A percentile compares a stretch with the other conserved stretches of the same genome.
Evolutionary conservation across 129 eudicot genomes (phyloP).

Genomic region (Flaveria sonorensis): DNA sequence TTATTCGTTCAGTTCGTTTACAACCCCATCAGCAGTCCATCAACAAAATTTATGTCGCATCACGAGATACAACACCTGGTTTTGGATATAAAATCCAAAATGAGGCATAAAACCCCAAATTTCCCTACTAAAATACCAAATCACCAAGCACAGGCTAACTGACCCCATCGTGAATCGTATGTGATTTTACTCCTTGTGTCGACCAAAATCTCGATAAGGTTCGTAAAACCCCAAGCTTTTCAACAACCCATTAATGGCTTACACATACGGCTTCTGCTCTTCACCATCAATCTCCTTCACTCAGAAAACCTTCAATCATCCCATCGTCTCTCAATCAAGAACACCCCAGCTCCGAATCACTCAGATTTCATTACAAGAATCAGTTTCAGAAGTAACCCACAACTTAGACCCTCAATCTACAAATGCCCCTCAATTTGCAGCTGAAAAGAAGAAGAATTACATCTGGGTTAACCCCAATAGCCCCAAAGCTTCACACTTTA

Average conservation of each 20-base stretch:
- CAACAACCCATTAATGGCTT: conserved; percentile 29
- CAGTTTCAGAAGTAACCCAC: conserved; percentile 38
- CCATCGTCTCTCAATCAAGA: conserved; percentile 33
- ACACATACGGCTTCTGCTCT: conserved; percentile 43
- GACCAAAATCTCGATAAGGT: conserved; percentile 34
- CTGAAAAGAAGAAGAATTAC: conserved; percentile 18
- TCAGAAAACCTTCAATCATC: conserved; percentile 28
- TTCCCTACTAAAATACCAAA: neutral
- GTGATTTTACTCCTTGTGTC: no score
- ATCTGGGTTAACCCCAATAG: conserved; percentile 94
- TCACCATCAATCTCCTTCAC: conserved; percentile 30
- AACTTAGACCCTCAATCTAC: conserved; percentile 26
- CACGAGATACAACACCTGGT: neutral
- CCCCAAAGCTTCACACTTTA: conserved; percentile 57
- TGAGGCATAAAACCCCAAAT: neutral
- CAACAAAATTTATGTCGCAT: no score
- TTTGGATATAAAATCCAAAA: neutral
- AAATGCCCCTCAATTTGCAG: conserved; percentile 24
- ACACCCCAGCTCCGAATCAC: conserved; percentile 39
- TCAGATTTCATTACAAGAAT: conserved; percentile 50
- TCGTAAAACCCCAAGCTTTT: conserved; percentile 12
- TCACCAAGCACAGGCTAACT: no score
- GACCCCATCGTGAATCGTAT: no score
- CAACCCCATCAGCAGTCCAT: no score
- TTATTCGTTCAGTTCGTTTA: no score